A percentile compares a stretch with the other conserved stretches of the same genome.
phyloP scores from a whole-genome alignment of 2,329 filamentous ascomycete species.

The Tolypocladium endophyticum region DNA sequence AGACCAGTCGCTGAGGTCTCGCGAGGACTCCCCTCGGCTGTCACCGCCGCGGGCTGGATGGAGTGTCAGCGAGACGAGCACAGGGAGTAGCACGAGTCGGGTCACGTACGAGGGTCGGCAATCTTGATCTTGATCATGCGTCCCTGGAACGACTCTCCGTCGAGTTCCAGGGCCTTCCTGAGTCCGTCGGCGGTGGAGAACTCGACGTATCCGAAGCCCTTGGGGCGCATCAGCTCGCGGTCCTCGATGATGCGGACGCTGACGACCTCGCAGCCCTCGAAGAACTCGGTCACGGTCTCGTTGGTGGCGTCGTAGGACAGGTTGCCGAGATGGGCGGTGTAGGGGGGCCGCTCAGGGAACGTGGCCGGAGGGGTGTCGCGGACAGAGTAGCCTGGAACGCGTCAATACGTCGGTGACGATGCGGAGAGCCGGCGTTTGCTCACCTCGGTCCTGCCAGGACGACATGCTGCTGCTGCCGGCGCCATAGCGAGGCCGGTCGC shows the following conservation, averaged over 20 bases:
- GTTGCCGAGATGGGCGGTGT: constrained; percentile 92
- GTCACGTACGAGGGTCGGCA: constrained; percentile 82
- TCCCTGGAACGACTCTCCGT: constrained; percentile 74
- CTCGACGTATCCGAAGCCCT: constrained; percentile 97
- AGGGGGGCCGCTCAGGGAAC: constrained; percentile 85
- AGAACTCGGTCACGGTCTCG: constrained; percentile 76
- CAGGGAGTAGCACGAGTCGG: background rate
- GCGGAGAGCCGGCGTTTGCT: constrained; percentile 6
- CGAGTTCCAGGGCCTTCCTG: constrained; percentile 79
- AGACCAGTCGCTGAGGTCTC: constrained; percentile 84
- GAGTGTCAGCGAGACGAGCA: constrained; percentile 21
- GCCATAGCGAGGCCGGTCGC: constrained; percentile 31
- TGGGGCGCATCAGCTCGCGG: constrained; percentile 84
- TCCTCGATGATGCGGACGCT: constrained; percentile 96
- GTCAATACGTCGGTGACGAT: constrained; percentile 9
- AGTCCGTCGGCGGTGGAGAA: constrained; percentile 80
- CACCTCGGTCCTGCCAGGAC: constrained; percentile 34
- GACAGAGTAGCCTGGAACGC: constrained; percentile 37
- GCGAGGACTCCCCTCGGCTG: constrained; percentile 48
- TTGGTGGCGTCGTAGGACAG: constrained; percentile 88
- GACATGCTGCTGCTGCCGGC: constrained; percentile 20
- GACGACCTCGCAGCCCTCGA: constrained; percentile 72
- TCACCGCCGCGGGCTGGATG: constrained; percentile 70
- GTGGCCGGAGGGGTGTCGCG: constrained; percentile 64
- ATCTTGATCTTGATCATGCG: constrained; percentile 88